Conservation (phyloP, 345 rosid species). For the Bruguiera sexangula region DNA sequence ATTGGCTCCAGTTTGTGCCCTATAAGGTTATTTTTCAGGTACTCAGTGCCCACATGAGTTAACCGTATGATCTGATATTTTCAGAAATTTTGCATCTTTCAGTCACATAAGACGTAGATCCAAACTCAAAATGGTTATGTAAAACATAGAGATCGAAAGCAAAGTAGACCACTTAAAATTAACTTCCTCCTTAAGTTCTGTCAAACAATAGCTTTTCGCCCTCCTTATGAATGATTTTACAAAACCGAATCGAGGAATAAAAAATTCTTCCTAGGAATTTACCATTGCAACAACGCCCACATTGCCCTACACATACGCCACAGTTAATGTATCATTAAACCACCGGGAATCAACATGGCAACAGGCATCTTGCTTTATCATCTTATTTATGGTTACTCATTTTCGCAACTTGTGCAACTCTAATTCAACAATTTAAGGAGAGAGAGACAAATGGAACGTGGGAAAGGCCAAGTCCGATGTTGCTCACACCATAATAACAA, state of each 20-base stretch:
- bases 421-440: too few species aligned
- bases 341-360: too few species aligned
- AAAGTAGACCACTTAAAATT: neutral
- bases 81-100: neutral
- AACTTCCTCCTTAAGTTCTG: neutral
- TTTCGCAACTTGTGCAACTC: too few species aligned
- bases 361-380: too few species aligned
- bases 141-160: neutral
- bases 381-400: too few species aligned
- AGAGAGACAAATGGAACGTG: too few species aligned
- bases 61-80: neutral
- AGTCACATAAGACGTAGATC: neutral
- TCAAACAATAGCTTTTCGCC: neutral
- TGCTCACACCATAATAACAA: neutral
- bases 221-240: neutral
- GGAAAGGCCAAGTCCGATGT: too few species aligned
- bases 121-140: neutral
- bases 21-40: too few species aligned
- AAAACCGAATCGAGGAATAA: neutral
- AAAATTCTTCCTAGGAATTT: neutral
- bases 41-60: too few species aligned
- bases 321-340: neutral
- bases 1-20: too few species aligned
- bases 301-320: neutral
- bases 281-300: neutral